Evolutionary conservation across 2,329 filamentous ascomycete genomes (phyloP).

Genomic region (Exophiala sp.): DNA sequence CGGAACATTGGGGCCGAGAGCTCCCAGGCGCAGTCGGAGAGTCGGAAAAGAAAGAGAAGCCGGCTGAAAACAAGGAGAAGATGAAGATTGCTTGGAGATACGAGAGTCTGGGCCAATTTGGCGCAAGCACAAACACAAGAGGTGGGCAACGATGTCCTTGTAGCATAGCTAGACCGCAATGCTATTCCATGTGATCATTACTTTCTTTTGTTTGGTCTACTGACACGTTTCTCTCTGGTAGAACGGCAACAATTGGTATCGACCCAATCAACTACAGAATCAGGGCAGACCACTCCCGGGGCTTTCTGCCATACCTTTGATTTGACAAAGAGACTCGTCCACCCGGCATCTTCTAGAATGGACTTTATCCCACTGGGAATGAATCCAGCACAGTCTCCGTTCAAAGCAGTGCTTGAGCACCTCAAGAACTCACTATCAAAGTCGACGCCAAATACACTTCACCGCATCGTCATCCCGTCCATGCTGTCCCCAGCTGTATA

Average conservation of each 20-base stretch:
- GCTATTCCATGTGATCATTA: constrained; percentile 9
- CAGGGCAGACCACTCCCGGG: constrained; percentile 4
- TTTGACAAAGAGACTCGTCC: constrained; percentile 59
- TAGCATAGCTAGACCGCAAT: constrained; percentile 24
- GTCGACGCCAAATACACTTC: constrained; percentile 54
- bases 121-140: constrained; percentile 52
- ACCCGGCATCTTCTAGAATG: constrained; percentile 49
- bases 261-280: constrained; percentile 36
- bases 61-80: constrained; percentile 53
- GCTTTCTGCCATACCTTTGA: constrained; percentile 69
- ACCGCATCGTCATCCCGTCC: constrained; percentile 77
- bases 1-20: constrained; percentile 73
- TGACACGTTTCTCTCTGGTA: constrained; percentile 12
- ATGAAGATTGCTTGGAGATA: constrained; percentile 99
- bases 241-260: constrained; percentile 33
- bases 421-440: constrained; percentile 50
- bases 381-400: constrained; percentile 46
- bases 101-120: constrained; percentile 70
- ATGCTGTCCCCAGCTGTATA: constrained; percentile 85
- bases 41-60: constrained; percentile 43
- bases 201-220: constrained; percentile 5
- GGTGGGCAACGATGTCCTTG: constrained; percentile 45
- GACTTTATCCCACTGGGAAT: constrained; percentile 46
- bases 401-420: constrained; percentile 58
- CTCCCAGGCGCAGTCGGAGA: constrained; percentile 65